A percentile compares a stretch with the other conserved stretches of the same genome.
Evolutionary conservation across 176 grass and related monocot species (phyloP).

Genomic region (Bolboschoenus planiculmis): DNA sequence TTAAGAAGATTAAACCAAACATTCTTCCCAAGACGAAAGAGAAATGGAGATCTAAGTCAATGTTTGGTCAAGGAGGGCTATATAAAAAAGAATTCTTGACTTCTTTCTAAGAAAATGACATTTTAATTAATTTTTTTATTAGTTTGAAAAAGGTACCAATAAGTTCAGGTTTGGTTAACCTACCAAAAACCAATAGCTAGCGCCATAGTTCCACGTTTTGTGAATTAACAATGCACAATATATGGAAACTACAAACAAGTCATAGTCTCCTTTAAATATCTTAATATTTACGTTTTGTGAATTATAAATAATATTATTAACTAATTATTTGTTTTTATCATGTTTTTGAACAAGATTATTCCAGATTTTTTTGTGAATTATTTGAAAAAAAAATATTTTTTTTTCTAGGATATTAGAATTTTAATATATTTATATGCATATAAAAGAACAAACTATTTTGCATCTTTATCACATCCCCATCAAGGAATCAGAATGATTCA

Average conservation of each 20-base stretch:
- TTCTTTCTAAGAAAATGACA: conserved; percentile 6
- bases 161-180: not conserved
- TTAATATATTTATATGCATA: too few species aligned
- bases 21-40: not conserved
- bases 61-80: not conserved
- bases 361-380: not conserved
- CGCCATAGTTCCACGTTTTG: not conserved
- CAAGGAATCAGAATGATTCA: too few species aligned
- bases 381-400: too few species aligned
- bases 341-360: not conserved
- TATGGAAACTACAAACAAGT: not conserved
- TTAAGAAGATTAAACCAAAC: not conserved
- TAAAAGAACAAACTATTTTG: too few species aligned
- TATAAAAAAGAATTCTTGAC: not conserved
- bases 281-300: not conserved
- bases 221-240: not conserved
- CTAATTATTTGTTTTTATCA: not conserved
- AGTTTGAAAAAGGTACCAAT: too few species aligned
- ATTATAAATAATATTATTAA: not conserved
- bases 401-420: too few species aligned
- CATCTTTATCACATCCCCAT: too few species aligned
- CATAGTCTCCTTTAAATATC: not conserved
- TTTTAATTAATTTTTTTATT: not conserved
- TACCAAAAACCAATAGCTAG: not conserved
- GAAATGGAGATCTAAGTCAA: not conserved